Conservation (phyloP, 768 basidiomycete species). For the Termitomyces sp. region DNA sequence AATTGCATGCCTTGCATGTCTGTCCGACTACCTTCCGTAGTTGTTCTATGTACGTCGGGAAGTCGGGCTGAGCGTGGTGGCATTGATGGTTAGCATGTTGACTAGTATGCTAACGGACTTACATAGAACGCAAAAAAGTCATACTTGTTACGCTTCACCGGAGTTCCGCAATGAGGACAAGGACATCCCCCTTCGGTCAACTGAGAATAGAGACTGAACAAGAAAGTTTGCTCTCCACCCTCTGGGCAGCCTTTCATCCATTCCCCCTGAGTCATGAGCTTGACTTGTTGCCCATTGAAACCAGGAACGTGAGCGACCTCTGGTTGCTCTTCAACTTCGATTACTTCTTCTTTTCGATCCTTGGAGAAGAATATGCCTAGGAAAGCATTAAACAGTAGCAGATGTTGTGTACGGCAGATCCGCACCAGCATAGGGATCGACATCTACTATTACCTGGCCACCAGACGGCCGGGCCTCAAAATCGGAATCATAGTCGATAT, state of each 20-base stretch:
- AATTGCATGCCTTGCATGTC: constrained; percentile 57
- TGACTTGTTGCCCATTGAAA: constrained; percentile 38
- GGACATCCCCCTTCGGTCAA: constrained; percentile 55
- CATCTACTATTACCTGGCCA: constrained; percentile 42
- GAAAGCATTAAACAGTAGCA: constrained; percentile 4
- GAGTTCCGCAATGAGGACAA: constrained; percentile 74
- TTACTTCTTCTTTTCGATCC: constrained; percentile 85
- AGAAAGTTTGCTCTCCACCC: constrained; percentile 82
- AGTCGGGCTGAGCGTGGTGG: constrained; percentile 49
- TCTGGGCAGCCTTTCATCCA: constrained; percentile 99
- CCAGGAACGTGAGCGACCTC: constrained; percentile 42
- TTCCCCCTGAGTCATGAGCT: constrained; percentile 80
- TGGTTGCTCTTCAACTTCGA: constrained; percentile 82
- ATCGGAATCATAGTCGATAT: constrained; percentile 81
- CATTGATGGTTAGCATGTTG: constrained; percentile 9
- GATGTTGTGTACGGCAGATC: background rate
- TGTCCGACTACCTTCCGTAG: constrained; percentile 52
- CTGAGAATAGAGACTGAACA: constrained; percentile 80
- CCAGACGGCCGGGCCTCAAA: constrained; percentile 42
- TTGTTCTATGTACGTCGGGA: constrained; percentile 61
- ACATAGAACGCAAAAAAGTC: constrained; percentile 86
- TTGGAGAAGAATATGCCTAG: constrained; percentile 93
- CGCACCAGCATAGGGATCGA: constrained; percentile 86
- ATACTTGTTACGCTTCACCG: constrained; percentile 53
- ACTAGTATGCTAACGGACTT: constrained; percentile 24